A percentile compares a stretch with the other conserved stretches of the same genome.
These are phyloP conservation scores for Didymella glomerata DNA, from an alignment of 2,329 filamentous ascomycete species.

Conservation along the genomic window DNA sequence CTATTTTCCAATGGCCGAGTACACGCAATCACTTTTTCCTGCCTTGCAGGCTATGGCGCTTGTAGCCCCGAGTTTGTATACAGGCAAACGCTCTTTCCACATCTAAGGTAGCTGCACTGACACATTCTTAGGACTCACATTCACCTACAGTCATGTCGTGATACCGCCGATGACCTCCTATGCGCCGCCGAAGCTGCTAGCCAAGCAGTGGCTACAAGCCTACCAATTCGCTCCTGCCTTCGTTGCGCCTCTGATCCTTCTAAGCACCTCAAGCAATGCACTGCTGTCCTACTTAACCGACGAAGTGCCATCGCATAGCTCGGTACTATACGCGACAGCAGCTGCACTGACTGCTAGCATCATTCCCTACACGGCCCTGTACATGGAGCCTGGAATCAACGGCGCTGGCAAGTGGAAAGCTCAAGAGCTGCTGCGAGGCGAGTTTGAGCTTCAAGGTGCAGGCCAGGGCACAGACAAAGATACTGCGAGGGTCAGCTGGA, in stretches of 20 bases:
- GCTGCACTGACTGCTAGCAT: constrained; percentile 42
- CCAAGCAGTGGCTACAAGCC: constrained; percentile 52
- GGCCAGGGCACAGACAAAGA: constrained; percentile 26
- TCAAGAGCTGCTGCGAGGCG: constrained; percentile 41
- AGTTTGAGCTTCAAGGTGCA: constrained; percentile 27
- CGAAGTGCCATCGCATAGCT: constrained; percentile 6
- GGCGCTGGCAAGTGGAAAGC: constrained; percentile 53
- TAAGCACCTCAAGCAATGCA: constrained; percentile 45
- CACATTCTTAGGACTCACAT: constrained; percentile 35
- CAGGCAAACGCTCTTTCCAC: constrained; percentile 21
- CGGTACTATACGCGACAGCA: constrained; percentile 35
- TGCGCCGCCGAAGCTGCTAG: constrained; percentile 46
- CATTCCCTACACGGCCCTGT: constrained; percentile 50
- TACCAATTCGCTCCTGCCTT: constrained; percentile 50
- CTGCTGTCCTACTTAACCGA: constrained; percentile 35
- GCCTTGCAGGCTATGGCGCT: constrained; percentile 32
- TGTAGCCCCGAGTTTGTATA: constrained; percentile 38
- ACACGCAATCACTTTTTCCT: not conserved
- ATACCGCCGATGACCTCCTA: constrained; percentile 47
- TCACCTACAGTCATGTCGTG: constrained; percentile 49
- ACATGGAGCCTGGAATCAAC: constrained; percentile 53
- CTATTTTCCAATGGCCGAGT: not conserved
- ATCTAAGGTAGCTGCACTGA: not conserved
- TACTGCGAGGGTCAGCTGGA: constrained; percentile 27
- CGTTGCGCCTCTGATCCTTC: constrained; percentile 49